Conservation (phyloP, 345 rosid genomes). For the Triadica sebifera region DNA sequence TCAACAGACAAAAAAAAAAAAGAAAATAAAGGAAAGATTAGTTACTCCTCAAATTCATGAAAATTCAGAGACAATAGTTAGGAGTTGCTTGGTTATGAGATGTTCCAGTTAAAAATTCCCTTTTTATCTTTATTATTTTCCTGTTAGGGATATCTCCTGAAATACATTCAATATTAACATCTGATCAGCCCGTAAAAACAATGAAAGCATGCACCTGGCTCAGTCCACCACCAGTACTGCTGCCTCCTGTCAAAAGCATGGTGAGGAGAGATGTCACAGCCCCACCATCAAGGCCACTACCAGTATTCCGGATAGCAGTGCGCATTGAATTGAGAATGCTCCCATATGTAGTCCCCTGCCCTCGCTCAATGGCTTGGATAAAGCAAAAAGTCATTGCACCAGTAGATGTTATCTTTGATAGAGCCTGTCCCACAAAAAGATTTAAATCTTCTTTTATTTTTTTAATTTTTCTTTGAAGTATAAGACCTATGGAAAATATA, state of each 20-base stretch:
- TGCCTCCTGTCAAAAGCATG: slow-evolving; percentile 78
- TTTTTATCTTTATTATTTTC: no score
- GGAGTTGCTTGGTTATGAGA: background rate
- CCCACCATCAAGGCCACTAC: slow-evolving; percentile 49
- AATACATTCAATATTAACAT: background rate
- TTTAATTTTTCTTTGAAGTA: background rate
- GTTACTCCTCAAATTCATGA: background rate
- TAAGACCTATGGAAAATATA: background rate
- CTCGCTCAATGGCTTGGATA: slow-evolving; percentile 79
- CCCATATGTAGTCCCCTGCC: slow-evolving; percentile 67
- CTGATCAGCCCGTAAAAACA: background rate
- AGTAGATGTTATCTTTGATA: slow-evolving; percentile 74
- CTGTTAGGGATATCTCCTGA: no score
- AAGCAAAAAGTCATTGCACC: slow-evolving; percentile 93
- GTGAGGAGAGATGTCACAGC: slow-evolving; percentile 60
- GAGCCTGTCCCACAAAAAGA: slow-evolving; percentile 44
- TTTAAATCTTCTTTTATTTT: background rate
- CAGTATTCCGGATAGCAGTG: slow-evolving; percentile 50
- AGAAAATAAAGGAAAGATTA: slow-evolving; percentile 2
- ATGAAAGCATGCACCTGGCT: slow-evolving; percentile 49
- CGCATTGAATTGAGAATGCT: slow-evolving; percentile 76
- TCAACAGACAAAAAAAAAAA: no score
- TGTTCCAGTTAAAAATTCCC: background rate
- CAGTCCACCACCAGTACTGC: slow-evolving; percentile 54
- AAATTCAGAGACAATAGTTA: background rate